These are phyloP conservation scores for Chamaecrista fasciculata DNA, from an alignment of 306 rosid genomes.

Conservation along the genomic window DNA sequence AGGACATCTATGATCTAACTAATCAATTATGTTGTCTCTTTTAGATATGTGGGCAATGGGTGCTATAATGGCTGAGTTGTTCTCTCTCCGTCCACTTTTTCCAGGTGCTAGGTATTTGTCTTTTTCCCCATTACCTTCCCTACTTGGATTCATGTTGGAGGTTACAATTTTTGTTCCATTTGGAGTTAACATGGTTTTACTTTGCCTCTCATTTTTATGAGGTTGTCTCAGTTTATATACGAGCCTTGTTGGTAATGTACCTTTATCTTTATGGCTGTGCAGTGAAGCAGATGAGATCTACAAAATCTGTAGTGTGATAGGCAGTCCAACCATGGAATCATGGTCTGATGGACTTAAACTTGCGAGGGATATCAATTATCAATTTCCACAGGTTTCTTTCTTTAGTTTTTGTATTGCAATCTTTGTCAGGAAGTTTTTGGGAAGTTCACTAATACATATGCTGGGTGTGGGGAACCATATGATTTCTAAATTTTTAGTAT, in stretches of 20 bases:
- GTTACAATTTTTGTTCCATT: neutral
- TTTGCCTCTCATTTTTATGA: neutral
- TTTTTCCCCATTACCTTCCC: neutral
- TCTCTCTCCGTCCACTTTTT: conserved; percentile 88
- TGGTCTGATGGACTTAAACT: conserved; percentile 88
- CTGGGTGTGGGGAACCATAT: conserved; percentile 4
- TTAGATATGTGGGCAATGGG: conserved; percentile 99
- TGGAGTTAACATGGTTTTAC: neutral
- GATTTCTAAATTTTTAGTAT: neutral
- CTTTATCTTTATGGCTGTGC: conserved; percentile 29
- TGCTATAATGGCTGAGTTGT: conserved; percentile 95
- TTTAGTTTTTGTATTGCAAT: neutral
- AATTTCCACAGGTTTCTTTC: conserved; percentile 75
- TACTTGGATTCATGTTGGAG: too few species aligned
- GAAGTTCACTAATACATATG: neutral
- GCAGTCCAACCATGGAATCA: conserved; percentile 75
- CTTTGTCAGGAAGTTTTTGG: neutral
- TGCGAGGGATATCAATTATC: conserved; percentile 85
- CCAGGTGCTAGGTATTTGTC: conserved; percentile 75
- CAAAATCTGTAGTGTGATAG: conserved; percentile 89
- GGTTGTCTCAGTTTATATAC: neutral
- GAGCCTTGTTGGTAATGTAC: neutral
- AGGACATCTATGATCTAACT: conserved; percentile 11
- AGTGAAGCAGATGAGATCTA: conserved; percentile 90
- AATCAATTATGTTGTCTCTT: neutral